Conservation (phyloP, 2,329 filamentous ascomycete genomes). For the Pestalotiopsis sp. region DNA sequence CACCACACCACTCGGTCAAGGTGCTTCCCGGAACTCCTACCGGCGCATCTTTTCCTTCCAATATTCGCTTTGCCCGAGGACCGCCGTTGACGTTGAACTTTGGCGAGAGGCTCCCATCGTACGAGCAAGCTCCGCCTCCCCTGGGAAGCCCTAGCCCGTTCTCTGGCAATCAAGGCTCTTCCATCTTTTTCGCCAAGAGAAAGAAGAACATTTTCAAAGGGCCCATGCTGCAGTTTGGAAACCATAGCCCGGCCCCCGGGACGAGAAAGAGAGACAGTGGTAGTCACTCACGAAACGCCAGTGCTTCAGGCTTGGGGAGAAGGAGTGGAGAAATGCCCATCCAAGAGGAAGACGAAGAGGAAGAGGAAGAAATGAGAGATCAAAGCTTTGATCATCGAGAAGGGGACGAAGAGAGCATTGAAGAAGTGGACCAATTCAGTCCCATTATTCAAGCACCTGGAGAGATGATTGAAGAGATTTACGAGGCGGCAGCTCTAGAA, state of each 20-base stretch:
- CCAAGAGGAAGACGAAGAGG: conserved; percentile 64
- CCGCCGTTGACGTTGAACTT: conserved; percentile 54
- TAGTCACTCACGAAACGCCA: conserved; percentile 56
- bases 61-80: conserved; percentile 78
- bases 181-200: conserved; percentile 75
- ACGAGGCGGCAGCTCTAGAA: conserved; percentile 24
- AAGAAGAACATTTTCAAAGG: conserved; percentile 85
- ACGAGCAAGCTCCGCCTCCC: conserved; percentile 31
- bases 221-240: conserved; percentile 63
- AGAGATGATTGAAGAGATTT: conserved; percentile 34
- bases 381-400: background rate
- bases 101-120: conserved; percentile 58
- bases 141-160: conserved; percentile 59
- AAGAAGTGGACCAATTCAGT: conserved; percentile 36
- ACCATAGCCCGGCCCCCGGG: conserved; percentile 30
- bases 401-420: conserved; percentile 28
- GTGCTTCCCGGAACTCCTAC: conserved; percentile 92
- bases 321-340: conserved; percentile 77
- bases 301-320: conserved; percentile 63
- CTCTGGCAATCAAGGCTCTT: conserved; percentile 38
- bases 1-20: conserved; percentile 89
- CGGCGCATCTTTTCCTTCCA: conserved; percentile 73
- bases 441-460: conserved; percentile 29
- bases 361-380: conserved; percentile 21
- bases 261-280: conserved; percentile 31